phyloP scores from a whole-genome alignment of 1,139 yeast species.

The Ashbya aceris region DNA sequence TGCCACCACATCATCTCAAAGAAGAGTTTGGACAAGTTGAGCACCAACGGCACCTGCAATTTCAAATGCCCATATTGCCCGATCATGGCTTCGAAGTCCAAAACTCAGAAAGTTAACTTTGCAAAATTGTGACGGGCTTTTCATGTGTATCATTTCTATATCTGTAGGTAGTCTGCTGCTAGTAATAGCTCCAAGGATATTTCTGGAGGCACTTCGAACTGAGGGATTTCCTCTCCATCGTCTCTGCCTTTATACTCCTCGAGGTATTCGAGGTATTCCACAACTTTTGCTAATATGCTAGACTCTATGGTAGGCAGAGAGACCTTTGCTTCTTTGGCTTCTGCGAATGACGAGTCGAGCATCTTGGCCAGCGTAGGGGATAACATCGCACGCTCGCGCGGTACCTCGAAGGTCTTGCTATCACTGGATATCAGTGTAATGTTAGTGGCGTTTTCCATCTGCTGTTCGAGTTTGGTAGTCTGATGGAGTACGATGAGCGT shows the following conservation, averaged over 20 bases:
- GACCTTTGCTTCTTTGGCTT: conserved; percentile 32
- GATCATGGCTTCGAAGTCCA: conserved; percentile 27
- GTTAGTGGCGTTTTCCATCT: conserved; percentile 28
- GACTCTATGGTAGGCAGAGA: conserved; percentile 51
- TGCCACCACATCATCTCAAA: conserved; percentile 56
- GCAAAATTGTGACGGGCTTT: conserved; percentile 17
- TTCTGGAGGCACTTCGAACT: conserved; percentile 86
- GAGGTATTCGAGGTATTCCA: conserved; percentile 78
- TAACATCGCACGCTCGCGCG: conserved; percentile 71
- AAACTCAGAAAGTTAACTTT: conserved; percentile 24
- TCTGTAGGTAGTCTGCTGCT: conserved; percentile 81
- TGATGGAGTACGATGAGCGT: too few relatives aligned
- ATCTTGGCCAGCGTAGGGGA: conserved; percentile 71
- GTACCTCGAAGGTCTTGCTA: conserved; percentile 52
- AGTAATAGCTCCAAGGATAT: conserved; percentile 84
- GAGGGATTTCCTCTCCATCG: conserved; percentile 56
- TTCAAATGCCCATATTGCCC: conserved; percentile 71
- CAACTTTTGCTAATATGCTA: conserved; percentile 64
- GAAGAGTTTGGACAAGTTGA: conserved; percentile 38
- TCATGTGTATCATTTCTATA: conserved; percentile 13
- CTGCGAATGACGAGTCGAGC: conserved; percentile 33
- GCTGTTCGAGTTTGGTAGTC: neutral
- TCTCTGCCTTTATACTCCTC: conserved; percentile 55
- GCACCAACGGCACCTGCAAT: conserved; percentile 32
- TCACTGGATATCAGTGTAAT: conserved; percentile 73